Base-by-base conservation (phyloP, 257 asterid species). In the Thymus quinquecostatus region DNA sequence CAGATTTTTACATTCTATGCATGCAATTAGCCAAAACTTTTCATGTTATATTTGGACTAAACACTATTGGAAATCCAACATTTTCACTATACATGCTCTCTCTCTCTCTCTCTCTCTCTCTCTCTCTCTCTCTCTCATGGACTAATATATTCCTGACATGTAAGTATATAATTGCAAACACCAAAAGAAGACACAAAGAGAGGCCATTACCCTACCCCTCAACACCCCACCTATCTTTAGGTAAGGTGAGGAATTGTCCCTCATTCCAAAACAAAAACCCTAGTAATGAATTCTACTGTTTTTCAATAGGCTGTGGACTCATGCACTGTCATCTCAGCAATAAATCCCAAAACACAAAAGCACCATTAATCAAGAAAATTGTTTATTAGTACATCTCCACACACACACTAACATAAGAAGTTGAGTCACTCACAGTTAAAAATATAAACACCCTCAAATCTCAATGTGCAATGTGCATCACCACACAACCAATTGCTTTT, bases 331-430 rank as follows among this genome's bases (percentile, higher is more conserved):
- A 71, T 63, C 71, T 61, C 64, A 59, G 80, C 71, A 60, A 75
- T 64, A 61, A 75, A 77, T 70, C 88, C 85, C 77, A 71, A 75
- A 66, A 34, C 82, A 69, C 75, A 75, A 73, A 80, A 80, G 55
- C 53, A 66, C 11, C 7, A 32, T 29, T 30, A 40, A 69, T 72
- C 60, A 72, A 70, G 70, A 63, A 43, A 70, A 49, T 49, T n/a
- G n/a, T 1, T 36, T 38, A 70, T 28, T 43, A 44, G 2, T 49
- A 13, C 12, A 21, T 21, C 3, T 6, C 1, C 7, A 43, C 40
- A 36, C 40, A 36, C 40, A 36, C 5, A 36, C 40, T 9, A 10
- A 6, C 75, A 57, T 40, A 33, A 60, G 64, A 71, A 63, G 65
- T 67, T 13, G 72, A 79, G 78, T 60, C 76, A 66, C 66, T 60